phyloP scores from a whole-genome alignment of 1,284 basidiomycete genomes.

The Apiotrichum siamense region DNA sequence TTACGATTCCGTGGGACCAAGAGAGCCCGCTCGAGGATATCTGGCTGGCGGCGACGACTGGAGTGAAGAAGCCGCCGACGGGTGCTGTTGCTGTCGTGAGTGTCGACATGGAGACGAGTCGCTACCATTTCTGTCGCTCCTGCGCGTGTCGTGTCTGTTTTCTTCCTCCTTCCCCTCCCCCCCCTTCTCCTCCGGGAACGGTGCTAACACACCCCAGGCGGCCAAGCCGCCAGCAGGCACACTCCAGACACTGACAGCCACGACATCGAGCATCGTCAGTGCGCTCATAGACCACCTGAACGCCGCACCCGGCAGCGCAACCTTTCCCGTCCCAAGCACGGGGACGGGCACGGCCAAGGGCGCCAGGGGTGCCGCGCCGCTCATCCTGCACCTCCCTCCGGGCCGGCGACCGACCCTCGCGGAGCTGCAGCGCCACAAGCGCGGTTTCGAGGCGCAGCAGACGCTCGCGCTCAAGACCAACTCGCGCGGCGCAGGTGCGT shows the following conservation, averaged over 20 bases:
- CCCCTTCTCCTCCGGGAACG: not conserved
- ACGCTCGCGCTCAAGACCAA: conserved; percentile 80
- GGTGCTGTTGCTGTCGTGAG: conserved; percentile 72
- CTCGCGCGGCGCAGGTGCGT: conserved; percentile 72
- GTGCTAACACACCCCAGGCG: conserved; percentile 50
- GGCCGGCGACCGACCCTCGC: conserved; percentile 66
- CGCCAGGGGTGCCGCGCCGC: no score
- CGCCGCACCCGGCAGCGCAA: conserved; percentile 51
- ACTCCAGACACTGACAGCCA: conserved; percentile 68
- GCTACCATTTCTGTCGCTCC: no score
- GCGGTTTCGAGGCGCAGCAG: conserved; percentile 80
- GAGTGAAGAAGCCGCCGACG: conserved; percentile 77
- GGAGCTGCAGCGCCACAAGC: conserved; percentile 76
- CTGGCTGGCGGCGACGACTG: conserved; percentile 73
- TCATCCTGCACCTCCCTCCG: conserved; percentile 55
- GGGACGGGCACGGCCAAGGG: no score
- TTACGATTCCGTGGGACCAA: conserved; percentile 69
- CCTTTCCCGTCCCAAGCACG: conserved; percentile 55
- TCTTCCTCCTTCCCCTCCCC: no score
- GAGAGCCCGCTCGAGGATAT: conserved; percentile 65
- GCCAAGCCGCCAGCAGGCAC: conserved; percentile 74
- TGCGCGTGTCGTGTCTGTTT: no score
- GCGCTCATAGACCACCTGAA: conserved; percentile 56
- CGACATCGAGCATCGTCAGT: conserved; percentile 61
- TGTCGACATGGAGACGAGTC: conserved; percentile 11